A percentile compares a stretch with the other conserved stretches of the same genome.
phyloP scores from a whole-genome alignment of 352 stramenopile species.

The Pythium periplocum region DNA sequence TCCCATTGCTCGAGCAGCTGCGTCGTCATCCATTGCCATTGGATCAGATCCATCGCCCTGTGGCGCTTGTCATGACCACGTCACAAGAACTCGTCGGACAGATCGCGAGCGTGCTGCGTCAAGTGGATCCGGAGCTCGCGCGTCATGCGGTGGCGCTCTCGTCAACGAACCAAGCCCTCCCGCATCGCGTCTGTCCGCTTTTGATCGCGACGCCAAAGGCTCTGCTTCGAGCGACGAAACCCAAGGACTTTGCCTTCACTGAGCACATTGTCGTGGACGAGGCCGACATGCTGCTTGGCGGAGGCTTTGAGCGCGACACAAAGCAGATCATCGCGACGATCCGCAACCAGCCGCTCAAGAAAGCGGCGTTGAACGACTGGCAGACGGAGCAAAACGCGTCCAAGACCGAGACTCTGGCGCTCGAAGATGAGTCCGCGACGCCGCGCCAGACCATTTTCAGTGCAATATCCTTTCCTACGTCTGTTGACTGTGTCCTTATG shows the following conservation, averaged over 20 bases:
- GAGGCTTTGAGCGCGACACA: slow-evolving; percentile 70
- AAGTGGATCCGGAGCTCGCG: slow-evolving; percentile 35
- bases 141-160: slow-evolving; percentile 36
- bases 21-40: slow-evolving; percentile 25
- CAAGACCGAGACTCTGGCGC: slow-evolving; percentile 10
- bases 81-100: slow-evolving; percentile 86
- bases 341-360: slow-evolving; percentile 63
- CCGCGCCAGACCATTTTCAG: slow-evolving; percentile 71
- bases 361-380: slow-evolving; percentile 34
- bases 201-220: slow-evolving; percentile 63
- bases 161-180: slow-evolving; percentile 46
- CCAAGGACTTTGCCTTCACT: slow-evolving; percentile 70
- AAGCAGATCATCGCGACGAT: slow-evolving; percentile 82
- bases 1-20: slow-evolving; percentile 85
- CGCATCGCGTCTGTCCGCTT: slow-evolving; percentile 33
- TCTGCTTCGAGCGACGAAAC: slow-evolving; percentile 56
- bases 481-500: slow-evolving; percentile 18
- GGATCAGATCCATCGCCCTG: slow-evolving; percentile 37
- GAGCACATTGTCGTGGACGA: slow-evolving; percentile 73
- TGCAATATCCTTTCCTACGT: slow-evolving; percentile 58
- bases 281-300: slow-evolving; percentile 74
- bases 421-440: slow-evolving; percentile 19
- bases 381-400: slow-evolving; percentile 14
- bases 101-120: slow-evolving; percentile 37
- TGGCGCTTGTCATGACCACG: slow-evolving; percentile 77